Evolutionary conservation across 257 asterid species (phyloP).

Genomic region (Cordia subcordata): DNA sequence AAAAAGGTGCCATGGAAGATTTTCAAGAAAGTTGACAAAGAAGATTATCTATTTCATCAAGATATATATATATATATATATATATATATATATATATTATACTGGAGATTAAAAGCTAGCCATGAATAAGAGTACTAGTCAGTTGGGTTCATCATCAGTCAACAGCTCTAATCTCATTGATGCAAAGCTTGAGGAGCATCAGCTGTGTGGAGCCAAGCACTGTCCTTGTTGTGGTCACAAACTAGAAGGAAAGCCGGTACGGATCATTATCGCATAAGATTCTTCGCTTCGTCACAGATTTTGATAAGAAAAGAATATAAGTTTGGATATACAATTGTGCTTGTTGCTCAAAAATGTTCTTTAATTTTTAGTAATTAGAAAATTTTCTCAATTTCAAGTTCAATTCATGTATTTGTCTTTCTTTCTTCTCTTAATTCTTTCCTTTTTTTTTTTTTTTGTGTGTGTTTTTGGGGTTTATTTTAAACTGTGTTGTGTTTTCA

Average conservation of each 20-base stretch:
- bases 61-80: neutral
- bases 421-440: neutral
- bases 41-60: neutral
- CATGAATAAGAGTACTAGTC: neutral
- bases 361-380: conserved; percentile 2
- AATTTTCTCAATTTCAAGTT: neutral
- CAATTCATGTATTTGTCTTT: neutral
- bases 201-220: conserved; percentile 87
- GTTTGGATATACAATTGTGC: conserved; percentile 15
- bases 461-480: neutral
- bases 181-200: conserved; percentile 96
- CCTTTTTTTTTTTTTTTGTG: neutral
- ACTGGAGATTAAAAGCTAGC: neutral
- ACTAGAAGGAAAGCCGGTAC: conserved; percentile 90
- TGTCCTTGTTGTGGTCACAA: conserved; percentile 98
- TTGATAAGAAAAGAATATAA: conserved; percentile 6
- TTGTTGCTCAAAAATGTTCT: conserved; percentile 5
- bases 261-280: conserved; percentile 12
- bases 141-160: neutral
- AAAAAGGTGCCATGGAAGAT: conserved; percentile 2
- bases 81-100: neutral
- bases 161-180: conserved; percentile 78
- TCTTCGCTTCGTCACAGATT: conserved; percentile 42
- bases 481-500: neutral
- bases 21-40: neutral